Evolutionary conservation across 1,139 yeast species (phyloP).

Genomic region (Saccharomycopsis phalli): DNA sequence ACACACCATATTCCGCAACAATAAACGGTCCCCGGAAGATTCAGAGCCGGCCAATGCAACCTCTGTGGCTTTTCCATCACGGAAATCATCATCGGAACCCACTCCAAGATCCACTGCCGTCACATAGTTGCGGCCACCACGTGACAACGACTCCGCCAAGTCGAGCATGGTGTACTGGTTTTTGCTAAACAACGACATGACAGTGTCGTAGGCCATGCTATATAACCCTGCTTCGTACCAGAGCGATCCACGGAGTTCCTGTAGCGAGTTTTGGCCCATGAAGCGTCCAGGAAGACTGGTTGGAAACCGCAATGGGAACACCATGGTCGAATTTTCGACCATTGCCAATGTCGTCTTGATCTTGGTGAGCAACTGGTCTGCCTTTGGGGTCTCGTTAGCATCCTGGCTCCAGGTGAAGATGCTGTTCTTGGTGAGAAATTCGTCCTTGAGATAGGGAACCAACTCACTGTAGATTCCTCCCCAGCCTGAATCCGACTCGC

Average conservation of each 20-base stretch:
- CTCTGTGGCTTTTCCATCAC: constrained; percentile 19
- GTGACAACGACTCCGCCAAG: background rate
- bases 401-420: constrained; percentile 50
- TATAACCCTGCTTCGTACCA: constrained; percentile 37
- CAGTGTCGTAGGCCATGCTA: constrained; percentile 27
- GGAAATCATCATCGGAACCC: constrained; percentile 4
- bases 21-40: background rate
- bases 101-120: constrained; percentile 2
- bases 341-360: constrained; percentile 40
- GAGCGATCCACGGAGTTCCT: constrained; percentile 9
- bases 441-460: constrained; percentile 54
- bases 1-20: background rate
- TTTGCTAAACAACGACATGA: constrained; percentile 21
- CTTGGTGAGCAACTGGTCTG: constrained; percentile 30
- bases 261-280: constrained; percentile 24
- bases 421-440: constrained; percentile 53
- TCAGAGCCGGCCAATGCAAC: constrained; percentile 21
- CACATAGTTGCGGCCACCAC: constrained; percentile 6
- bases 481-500: constrained; percentile 77
- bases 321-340: constrained; percentile 38
- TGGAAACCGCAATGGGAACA: constrained; percentile 39
- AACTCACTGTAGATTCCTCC: constrained; percentile 60
- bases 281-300: constrained; percentile 19
- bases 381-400: constrained; percentile 22
- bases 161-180: constrained; percentile 1